These are phyloP conservation scores for Yamadazyma atlantica DNA, from an alignment of 1,139 yeast species.

Conservation along the genomic window DNA sequence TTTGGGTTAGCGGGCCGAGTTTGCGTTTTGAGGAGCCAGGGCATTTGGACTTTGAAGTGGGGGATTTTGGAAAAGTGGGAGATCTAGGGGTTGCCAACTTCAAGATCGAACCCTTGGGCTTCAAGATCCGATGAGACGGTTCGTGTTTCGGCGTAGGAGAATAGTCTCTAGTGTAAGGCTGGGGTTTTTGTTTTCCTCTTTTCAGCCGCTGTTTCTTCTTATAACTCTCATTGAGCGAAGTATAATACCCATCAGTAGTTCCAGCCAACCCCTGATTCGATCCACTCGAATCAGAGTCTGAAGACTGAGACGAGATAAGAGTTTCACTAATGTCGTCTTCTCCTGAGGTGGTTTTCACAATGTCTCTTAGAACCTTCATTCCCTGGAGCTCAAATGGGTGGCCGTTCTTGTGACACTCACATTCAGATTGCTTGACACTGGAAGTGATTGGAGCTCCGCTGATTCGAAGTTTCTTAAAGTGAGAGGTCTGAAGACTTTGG, in stretches of 20 bases:
- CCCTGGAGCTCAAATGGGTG: not conserved
- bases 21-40: too few species aligned
- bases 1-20: not conserved
- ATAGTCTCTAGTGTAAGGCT: constrained; percentile 8
- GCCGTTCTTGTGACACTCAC: constrained; percentile 6
- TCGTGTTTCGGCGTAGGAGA: constrained; percentile 46
- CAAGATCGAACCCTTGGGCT: constrained; percentile 44
- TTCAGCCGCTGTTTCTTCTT: constrained; percentile 18
- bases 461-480: constrained; percentile 45
- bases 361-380: not conserved
- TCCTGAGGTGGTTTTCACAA: not conserved
- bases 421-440: constrained; percentile 17
- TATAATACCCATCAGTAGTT: constrained; percentile 15
- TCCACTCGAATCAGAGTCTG: constrained; percentile 26
- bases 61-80: not conserved
- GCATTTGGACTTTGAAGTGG: too few species aligned
- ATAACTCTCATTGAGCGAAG: constrained; percentile 11
- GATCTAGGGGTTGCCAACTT: constrained; percentile 20
- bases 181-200: constrained; percentile 6
- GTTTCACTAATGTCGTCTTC: constrained; percentile 20
- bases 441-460: constrained; percentile 42
- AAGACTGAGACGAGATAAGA: constrained; percentile 21
- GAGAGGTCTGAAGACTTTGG: constrained; percentile 37
- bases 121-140: constrained; percentile 43
- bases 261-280: constrained; percentile 16